Conservation (phyloP, 345 rosid species). For the Pistacia vera region DNA sequence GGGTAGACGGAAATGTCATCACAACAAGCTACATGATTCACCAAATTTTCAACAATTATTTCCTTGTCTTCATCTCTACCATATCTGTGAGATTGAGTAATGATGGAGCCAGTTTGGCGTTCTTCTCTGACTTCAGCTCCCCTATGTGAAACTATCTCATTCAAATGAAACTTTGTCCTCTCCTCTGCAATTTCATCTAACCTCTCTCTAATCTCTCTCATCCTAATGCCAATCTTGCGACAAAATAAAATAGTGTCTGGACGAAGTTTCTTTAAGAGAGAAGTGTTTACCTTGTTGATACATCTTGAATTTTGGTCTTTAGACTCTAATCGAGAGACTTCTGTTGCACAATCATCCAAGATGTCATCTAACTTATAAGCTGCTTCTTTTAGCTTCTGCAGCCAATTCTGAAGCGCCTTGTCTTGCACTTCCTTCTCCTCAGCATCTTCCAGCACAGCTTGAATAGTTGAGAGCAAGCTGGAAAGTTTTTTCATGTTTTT, state of each 20-base stretch:
- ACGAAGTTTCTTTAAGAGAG: background rate
- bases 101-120: no score
- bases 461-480: background rate
- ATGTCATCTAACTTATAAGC: conserved; percentile 4
- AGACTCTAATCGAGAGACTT: background rate
- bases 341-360: background rate
- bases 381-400: conserved; percentile 9
- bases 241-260: background rate
- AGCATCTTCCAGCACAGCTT: conserved; percentile 7
- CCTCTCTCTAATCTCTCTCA: background rate
- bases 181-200: conserved; percentile 13
- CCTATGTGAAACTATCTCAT: background rate
- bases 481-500: conserved; percentile 3
- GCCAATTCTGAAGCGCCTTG: conserved; percentile 12
- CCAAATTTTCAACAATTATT: no score
- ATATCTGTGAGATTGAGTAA: no score
- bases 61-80: no score
- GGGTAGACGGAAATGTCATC: background rate
- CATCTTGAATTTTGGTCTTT: background rate
- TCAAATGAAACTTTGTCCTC: conserved; percentile 13
- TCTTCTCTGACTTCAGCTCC: no score
- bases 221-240: background rate
- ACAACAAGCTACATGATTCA: background rate
- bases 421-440: background rate
- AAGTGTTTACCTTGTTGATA: background rate